phyloP scores from a whole-genome alignment of 176 grass and related monocot species.

The Carex littledalei region DNA sequence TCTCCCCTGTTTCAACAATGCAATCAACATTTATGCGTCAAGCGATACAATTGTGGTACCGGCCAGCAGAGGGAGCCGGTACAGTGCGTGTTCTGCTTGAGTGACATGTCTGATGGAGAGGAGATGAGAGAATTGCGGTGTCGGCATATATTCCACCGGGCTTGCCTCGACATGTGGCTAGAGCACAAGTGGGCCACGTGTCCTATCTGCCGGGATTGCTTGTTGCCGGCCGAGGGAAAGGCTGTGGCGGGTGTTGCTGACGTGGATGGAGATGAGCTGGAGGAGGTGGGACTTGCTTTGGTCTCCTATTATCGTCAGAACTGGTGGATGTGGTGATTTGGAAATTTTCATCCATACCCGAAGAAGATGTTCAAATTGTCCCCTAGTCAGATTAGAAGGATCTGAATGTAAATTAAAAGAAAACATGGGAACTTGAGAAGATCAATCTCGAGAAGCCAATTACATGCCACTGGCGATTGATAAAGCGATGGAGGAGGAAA shows the following conservation, averaged over 20 bases:
- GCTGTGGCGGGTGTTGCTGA: not conserved
- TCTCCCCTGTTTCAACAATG: conserved; percentile 12
- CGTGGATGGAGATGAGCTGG: conserved; percentile 6
- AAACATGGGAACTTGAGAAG: not conserved
- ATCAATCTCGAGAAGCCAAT: not conserved
- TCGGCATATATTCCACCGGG: conserved; percentile 49
- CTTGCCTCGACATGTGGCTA: conserved; percentile 58
- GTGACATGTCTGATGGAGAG: conserved; percentile 45
- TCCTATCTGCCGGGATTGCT: conserved; percentile 55
- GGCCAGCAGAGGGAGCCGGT: not conserved
- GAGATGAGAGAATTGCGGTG: conserved; percentile 59
- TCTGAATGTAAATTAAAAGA: not conserved
- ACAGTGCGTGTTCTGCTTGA: conserved; percentile 54
- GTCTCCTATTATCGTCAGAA: not conserved
- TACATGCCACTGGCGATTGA: no score
- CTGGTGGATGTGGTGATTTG: conserved; percentile 14
- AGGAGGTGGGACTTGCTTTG: not conserved
- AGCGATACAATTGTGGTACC: conserved; percentile 1
- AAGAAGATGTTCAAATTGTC: not conserved
- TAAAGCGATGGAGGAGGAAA: not conserved
- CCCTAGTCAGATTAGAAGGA: not conserved
- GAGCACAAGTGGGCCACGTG: conserved; percentile 31
- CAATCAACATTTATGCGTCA: conserved; percentile 21
- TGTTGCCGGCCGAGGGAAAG: conserved; percentile 3
- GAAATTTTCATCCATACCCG: not conserved